Percentiles rank a stretch among this genome's conserved stretches.
Evolutionary conservation across 2,329 filamentous ascomycete species (phyloP).

Genomic region (Thyridium curvatum): DNA sequence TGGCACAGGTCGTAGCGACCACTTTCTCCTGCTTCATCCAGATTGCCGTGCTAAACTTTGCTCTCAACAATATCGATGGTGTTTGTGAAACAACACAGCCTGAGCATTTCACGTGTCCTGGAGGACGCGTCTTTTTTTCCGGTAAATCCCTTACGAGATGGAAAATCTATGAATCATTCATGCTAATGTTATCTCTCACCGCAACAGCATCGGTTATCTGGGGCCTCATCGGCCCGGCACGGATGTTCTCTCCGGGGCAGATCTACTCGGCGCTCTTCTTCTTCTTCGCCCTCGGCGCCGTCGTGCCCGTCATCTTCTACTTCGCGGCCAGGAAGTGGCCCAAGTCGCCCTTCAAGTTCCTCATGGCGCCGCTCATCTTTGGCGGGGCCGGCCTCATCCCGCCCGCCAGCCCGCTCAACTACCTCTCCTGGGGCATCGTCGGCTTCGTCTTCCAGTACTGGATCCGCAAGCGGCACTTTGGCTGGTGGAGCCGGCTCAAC

Average conservation of each 20-base stretch:
- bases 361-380: slow-evolving; percentile 59
- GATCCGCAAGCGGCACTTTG: slow-evolving; percentile 56
- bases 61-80: slow-evolving; percentile 52
- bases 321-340: slow-evolving; percentile 42
- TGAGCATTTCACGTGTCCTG: slow-evolving; percentile 57
- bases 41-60: slow-evolving; percentile 56
- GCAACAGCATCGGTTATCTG: slow-evolving; percentile 55
- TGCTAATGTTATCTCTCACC: neutral
- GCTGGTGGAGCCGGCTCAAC: slow-evolving; percentile 70
- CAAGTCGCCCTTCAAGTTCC: slow-evolving; percentile 39
- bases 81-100: slow-evolving; percentile 54
- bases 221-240: slow-evolving; percentile 58
- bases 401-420: slow-evolving; percentile 67
- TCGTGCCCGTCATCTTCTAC: slow-evolving; percentile 47
- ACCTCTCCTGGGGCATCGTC: slow-evolving; percentile 66
- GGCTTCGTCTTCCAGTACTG: slow-evolving; percentile 65
- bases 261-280: slow-evolving; percentile 54
- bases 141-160: slow-evolving; percentile 25
- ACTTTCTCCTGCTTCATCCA: slow-evolving; percentile 62
- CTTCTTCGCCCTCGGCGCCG: slow-evolving; percentile 53
- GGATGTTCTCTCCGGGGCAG: slow-evolving; percentile 57
- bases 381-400: slow-evolving; percentile 53
- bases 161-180: no score
- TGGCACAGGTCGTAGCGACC: slow-evolving; percentile 58
- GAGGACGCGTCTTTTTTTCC: slow-evolving; percentile 58